Base-by-base conservation (phyloP, 2,329 filamentous ascomycete species). In the Sarocladium kiliense region DNA sequence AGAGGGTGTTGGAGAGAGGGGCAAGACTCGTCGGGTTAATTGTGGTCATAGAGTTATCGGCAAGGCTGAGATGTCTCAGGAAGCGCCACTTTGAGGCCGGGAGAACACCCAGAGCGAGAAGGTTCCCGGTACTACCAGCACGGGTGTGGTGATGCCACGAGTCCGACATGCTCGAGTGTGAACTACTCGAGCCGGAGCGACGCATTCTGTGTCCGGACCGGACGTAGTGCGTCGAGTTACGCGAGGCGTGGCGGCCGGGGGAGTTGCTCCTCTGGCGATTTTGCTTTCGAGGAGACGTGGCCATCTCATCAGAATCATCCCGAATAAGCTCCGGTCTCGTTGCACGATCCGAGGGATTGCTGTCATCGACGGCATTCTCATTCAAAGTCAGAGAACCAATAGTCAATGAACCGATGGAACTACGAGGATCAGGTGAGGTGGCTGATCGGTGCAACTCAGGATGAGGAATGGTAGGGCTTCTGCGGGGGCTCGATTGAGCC, bases 71-170 rank as follows among this genome's bases (percentile, higher is more conserved):
- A 72, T 97, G 93, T 66, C 89, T 87, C 64, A 99, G 74, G 70
- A 97, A 96, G 56, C 93, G 86, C 94, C 94, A 99, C 71, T 97
- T 97, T 1, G 87, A 89, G 1, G 89, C 75, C 41, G 92, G 91
- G 16, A 97, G 77, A 57, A 87, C 79, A 37, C 86, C 86, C 66
- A 86, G 78, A 14, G 82, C 77, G 51, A 93, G 74, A 1, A 96
- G 77, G 63, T 94, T 96, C 1, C 88, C 87, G 16, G 88, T 85
- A 71, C 91, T 95, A 47, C 86, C 85, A 74, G 87, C 63, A 71
- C 73, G 86, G 42, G 72, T 73, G 50, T 68, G 65, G 53, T 84
- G 77, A 58, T 82, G 75, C 82, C 82, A 74, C 3, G 81, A 83
- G 58, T 87, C 84, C 1, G 84, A 86, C 53, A 86, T 71, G 65